Conservation (phyloP, 176 grass and related monocot species). For the Carex cristatella region DNA sequence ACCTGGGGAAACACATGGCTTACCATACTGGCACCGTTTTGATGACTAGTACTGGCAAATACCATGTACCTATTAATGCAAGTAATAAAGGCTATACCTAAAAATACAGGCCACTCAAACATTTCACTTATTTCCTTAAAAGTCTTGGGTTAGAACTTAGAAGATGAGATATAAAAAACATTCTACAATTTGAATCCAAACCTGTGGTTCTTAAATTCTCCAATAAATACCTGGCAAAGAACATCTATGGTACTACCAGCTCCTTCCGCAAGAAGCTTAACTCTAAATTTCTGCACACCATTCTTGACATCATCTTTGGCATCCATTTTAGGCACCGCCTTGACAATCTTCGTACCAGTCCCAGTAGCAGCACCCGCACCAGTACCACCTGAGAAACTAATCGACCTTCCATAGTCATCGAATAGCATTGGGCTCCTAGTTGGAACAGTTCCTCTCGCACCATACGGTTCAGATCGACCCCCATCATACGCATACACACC, state of each 20-base stretch:
- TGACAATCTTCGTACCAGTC: slow-evolving; percentile 56
- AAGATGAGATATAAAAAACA: background rate
- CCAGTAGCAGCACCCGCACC: slow-evolving; percentile 7
- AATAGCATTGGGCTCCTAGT: slow-evolving; percentile 61
- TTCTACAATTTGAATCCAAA: too few species aligned
- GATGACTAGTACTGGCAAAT: background rate
- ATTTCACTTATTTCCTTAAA: background rate
- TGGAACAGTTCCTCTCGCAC: slow-evolving; percentile 56
- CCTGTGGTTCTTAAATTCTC: background rate
- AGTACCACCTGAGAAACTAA: slow-evolving; percentile 41
- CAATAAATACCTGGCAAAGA: slow-evolving; percentile 68
- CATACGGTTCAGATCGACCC: slow-evolving; percentile 53
- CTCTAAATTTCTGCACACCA: slow-evolving; percentile 87
- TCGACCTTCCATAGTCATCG: slow-evolving; percentile 92
- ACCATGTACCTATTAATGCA: background rate
- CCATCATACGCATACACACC: slow-evolving; percentile 69
- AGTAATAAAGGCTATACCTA: background rate
- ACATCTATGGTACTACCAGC: slow-evolving; percentile 70
- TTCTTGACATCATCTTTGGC: slow-evolving; percentile 56
- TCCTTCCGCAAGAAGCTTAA: slow-evolving; percentile 82
- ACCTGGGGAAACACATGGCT: background rate
- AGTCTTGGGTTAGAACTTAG: background rate
- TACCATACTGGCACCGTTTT: background rate
- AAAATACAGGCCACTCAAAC: background rate
- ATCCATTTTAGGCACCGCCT: slow-evolving; percentile 77